Percentiles rank a stretch among this genome's conserved stretches.
Conservation (phyloP, 768 basidiomycete species). For the Kwoniella dejecticola region DNA sequence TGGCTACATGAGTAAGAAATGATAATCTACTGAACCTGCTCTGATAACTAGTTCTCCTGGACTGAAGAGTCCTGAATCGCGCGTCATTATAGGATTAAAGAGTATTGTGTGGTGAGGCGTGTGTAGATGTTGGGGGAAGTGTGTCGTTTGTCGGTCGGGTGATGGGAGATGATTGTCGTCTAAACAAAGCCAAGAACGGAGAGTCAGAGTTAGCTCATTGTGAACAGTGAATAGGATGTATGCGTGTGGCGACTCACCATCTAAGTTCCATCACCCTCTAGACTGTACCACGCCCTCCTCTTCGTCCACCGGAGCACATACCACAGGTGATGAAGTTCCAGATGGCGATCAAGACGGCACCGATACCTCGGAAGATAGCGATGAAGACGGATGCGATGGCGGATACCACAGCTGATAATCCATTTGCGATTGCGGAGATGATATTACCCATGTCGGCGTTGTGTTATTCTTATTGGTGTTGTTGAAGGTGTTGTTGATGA, state of each 20-base stretch:
- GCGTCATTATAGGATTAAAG: slow-evolving; percentile 10
- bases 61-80: not conserved
- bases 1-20: slow-evolving; percentile 14
- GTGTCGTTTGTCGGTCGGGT: slow-evolving; percentile 12
- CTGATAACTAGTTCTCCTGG: slow-evolving; percentile 2
- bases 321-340: slow-evolving; percentile 49
- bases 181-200: not conserved
- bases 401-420: slow-evolving; percentile 21
- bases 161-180: slow-evolving; percentile 26
- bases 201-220: not conserved
- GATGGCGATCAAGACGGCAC: slow-evolving; percentile 40
- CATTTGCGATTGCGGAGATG: slow-evolving; percentile 34
- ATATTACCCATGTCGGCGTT: slow-evolving; percentile 40
- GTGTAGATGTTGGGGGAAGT: not conserved
- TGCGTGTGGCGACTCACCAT: slow-evolving; percentile 15
- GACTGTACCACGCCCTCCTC: slow-evolving; percentile 44
- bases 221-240: not conserved
- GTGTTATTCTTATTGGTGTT: not conserved
- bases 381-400: slow-evolving; percentile 42
- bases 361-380: slow-evolving; percentile 45
- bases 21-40: slow-evolving; percentile 7
- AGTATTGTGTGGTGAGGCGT: slow-evolving; percentile 2
- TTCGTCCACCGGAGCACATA: slow-evolving; percentile 34
- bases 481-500: slow-evolving; percentile 8
- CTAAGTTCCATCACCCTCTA: slow-evolving; percentile 39